phyloP scores from a whole-genome alignment of 1,284 basidiomycete species.

The Meira miltonrushii region DNA sequence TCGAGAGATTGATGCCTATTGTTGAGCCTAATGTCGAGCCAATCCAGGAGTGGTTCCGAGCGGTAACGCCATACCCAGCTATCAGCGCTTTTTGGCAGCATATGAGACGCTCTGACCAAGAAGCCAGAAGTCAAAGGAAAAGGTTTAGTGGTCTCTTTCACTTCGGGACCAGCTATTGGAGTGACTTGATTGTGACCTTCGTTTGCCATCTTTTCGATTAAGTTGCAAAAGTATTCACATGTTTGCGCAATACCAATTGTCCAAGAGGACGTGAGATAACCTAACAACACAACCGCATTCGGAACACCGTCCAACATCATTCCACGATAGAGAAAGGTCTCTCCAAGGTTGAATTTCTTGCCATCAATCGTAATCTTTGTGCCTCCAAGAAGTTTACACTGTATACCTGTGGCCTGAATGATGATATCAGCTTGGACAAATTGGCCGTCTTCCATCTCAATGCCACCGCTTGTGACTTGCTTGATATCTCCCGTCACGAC shows the following conservation, averaged over 20 bases:
- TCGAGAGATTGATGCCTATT: no score
- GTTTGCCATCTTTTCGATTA: constrained; percentile 16
- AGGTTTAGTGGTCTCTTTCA: background rate
- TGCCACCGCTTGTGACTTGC: constrained; percentile 35
- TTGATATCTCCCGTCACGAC: constrained; percentile 51
- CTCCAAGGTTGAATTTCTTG: constrained; percentile 18
- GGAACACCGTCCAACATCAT: constrained; percentile 49
- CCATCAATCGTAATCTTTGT: constrained; percentile 40
- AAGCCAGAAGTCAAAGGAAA: background rate
- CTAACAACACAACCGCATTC: constrained; percentile 32
- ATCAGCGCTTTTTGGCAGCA: constrained; percentile 39
- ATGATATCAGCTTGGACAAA: constrained; percentile 48
- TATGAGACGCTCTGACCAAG: background rate
- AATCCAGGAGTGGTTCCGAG: no score
- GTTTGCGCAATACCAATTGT: constrained; percentile 23
- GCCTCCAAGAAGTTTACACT: constrained; percentile 42
- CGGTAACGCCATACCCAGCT: background rate
- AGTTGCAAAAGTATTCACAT: constrained; percentile 12
- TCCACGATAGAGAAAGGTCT: constrained; percentile 44
- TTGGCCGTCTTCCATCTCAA: constrained; percentile 40
- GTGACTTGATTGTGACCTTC: background rate
- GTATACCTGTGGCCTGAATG: constrained; percentile 51
- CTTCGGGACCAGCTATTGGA: background rate
- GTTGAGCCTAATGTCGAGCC: no score
- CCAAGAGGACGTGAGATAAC: constrained; percentile 52